Percentiles rank a stretch among this genome's conserved stretches.
phyloP scores from a whole-genome alignment of 2,329 filamentous ascomycete genomes.

The Colletotrichum sp. region DNA sequence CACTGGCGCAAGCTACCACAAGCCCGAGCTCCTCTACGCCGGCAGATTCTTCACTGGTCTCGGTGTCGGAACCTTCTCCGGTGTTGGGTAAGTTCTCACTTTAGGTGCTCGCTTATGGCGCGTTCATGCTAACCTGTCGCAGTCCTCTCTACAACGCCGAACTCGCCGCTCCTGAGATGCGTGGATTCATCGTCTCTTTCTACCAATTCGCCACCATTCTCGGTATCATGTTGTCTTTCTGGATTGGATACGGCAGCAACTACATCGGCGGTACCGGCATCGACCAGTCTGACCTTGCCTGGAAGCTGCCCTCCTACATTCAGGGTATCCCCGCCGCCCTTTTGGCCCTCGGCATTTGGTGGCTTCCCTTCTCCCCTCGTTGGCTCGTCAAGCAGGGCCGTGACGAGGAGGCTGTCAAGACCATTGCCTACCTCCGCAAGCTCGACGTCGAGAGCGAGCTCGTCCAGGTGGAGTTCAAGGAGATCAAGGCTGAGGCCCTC shows the following conservation, averaged over 20 bases:
- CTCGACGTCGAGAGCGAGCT: slow-evolving; percentile 65
- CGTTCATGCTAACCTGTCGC: neutral
- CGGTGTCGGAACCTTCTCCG: slow-evolving; percentile 52
- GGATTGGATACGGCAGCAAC: slow-evolving; percentile 50
- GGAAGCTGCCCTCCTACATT: slow-evolving; percentile 50
- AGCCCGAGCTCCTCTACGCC: slow-evolving; percentile 48
- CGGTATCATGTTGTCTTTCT: slow-evolving; percentile 58
- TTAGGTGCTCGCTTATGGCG: neutral
- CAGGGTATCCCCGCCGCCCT: slow-evolving; percentile 44
- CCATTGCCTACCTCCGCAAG: slow-evolving; percentile 65
- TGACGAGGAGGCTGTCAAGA: slow-evolving; percentile 38
- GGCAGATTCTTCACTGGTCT: slow-evolving; percentile 55
- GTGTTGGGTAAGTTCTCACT: slow-evolving; percentile 32
- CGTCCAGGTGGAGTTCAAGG: slow-evolving; percentile 48
- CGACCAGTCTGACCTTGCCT: slow-evolving; percentile 44
- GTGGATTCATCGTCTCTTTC: slow-evolving; percentile 68
- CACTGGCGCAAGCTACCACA: slow-evolving; percentile 42
- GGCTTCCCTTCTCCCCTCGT: slow-evolving; percentile 43
- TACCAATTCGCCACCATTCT: slow-evolving; percentile 69
- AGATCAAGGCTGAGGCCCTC: slow-evolving; percentile 50
- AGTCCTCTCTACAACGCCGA: slow-evolving; percentile 56
- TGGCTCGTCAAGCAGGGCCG: slow-evolving; percentile 43
- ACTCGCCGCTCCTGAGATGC: slow-evolving; percentile 66
- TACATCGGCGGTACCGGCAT: slow-evolving; percentile 53
- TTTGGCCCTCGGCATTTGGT: slow-evolving; percentile 38